Conservation (phyloP, 192 early-diverging fungal genomes). For the Gryganskiella cystojenkinii region DNA sequence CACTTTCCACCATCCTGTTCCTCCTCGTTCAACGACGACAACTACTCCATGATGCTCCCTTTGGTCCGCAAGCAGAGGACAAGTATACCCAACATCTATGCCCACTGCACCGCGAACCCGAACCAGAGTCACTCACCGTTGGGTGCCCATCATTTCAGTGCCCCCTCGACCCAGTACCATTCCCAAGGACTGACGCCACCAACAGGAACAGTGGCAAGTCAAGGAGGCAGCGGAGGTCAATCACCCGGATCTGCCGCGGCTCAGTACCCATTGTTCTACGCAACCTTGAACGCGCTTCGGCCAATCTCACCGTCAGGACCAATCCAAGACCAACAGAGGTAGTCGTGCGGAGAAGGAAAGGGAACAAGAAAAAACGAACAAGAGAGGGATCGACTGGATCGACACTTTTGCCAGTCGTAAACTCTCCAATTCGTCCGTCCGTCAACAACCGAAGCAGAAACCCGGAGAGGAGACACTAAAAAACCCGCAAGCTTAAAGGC, state of each 20-base stretch:
- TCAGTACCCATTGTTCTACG: constrained; percentile 50
- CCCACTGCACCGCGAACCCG: constrained; percentile 35
- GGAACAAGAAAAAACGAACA: no score
- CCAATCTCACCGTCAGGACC: constrained; percentile 25
- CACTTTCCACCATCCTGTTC: background rate
- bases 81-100: constrained; percentile 54
- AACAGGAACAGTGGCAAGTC: constrained; percentile 23
- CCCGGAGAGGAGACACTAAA: no score
- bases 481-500: no score
- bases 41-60: constrained; percentile 35
- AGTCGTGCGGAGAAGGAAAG: no score
- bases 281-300: constrained; percentile 44
- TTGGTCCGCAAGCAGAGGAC: constrained; percentile 50
- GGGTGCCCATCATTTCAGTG: constrained; percentile 1
- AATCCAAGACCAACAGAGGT: constrained; percentile 18
- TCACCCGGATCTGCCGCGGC: constrained; percentile 21
- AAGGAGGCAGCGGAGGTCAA: background rate
- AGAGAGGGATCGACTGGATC: background rate
- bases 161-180: constrained; percentile 6
- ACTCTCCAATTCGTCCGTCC: no score
- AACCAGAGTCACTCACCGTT: constrained; percentile 20
- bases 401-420: background rate
- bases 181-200: constrained; percentile 24
- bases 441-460: no score
- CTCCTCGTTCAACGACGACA: constrained; percentile 17